Evolutionary conservation across 139 green algal genomes (phyloP).

Genomic region (Chlorella sp.): DNA sequence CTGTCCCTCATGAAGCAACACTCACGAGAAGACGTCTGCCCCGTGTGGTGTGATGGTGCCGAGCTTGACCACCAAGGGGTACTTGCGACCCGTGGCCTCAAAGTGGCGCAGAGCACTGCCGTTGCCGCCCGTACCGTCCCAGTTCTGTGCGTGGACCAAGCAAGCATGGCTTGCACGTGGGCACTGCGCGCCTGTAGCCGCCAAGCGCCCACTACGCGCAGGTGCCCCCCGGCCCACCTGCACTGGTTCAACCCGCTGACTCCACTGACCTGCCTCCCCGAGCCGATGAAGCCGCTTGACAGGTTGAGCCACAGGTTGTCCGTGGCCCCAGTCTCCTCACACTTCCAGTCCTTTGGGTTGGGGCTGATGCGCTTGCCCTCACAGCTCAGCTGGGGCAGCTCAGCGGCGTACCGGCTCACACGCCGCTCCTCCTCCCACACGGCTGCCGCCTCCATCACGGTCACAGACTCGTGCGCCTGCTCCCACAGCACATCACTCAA

Average conservation of each 20-base stretch:
- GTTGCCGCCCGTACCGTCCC: slow-evolving; percentile 86
- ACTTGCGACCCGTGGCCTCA: slow-evolving; percentile 74
- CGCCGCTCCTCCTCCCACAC: slow-evolving; percentile 73
- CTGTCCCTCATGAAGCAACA: too few species aligned
- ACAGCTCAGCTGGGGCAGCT: slow-evolving; percentile 73
- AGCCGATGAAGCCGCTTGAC: slow-evolving; percentile 90
- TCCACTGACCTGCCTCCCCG: slow-evolving; percentile 62
- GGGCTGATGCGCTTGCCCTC: slow-evolving; percentile 52
- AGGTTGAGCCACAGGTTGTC: slow-evolving; percentile 99
- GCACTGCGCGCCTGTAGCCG: too few species aligned
- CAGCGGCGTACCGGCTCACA: slow-evolving; percentile 72
- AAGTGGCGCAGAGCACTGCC: slow-evolving; percentile 87
- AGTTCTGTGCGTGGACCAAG: slow-evolving; percentile 46
- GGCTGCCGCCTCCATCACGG: slow-evolving; percentile 22
- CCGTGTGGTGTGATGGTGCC: slow-evolving; percentile 91
- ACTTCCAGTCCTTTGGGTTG: slow-evolving; percentile 74
- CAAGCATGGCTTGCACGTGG: too few species aligned
- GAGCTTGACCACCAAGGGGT: slow-evolving; percentile 96
- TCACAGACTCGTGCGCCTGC: not conserved
- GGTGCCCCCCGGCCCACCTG: too few species aligned
- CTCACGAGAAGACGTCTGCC: slow-evolving; percentile 81
- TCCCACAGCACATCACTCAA: too few species aligned
- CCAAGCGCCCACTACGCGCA: too few species aligned
- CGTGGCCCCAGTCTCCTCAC: slow-evolving; percentile 77
- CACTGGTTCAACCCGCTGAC: too few species aligned